Evolutionary conservation across 2,329 filamentous ascomycete genomes (phyloP).

Genomic region (Aureobasidium sp.): DNA sequence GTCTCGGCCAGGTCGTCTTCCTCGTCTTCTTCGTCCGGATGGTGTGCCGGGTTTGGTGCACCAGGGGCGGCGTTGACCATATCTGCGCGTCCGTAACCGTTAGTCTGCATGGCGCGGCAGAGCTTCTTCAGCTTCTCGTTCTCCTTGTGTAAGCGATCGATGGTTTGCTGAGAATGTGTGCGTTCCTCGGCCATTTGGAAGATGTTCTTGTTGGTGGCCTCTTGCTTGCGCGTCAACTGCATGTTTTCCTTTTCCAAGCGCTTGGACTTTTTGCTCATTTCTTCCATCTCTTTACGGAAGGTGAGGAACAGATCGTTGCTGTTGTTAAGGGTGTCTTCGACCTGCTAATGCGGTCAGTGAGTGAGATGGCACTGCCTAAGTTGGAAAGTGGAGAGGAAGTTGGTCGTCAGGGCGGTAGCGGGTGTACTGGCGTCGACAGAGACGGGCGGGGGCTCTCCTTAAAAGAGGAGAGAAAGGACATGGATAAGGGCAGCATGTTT

Average conservation of each 20-base stretch:
- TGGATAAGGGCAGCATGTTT: constrained; percentile 10
- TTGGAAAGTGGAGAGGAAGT: not conserved
- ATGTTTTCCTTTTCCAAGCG: constrained; percentile 95
- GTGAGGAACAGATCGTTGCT: constrained; percentile 96
- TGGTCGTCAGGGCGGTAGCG: not conserved
- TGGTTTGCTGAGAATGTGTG: constrained; percentile 62
- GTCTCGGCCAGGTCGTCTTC: constrained; percentile 38
- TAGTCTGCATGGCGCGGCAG: constrained; percentile 92
- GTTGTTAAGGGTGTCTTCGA: constrained; percentile 97
- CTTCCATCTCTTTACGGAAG: constrained; percentile 98
- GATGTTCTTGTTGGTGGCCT: constrained; percentile 88
- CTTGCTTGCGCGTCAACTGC: constrained; percentile 82
- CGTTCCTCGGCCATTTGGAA: constrained; percentile 96
- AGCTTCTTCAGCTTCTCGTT: constrained; percentile 88
- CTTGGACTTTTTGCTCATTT: constrained; percentile 99
- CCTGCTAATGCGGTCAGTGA: constrained; percentile 53
- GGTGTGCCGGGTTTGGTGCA: constrained; percentile 15
- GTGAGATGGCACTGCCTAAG: constrained; percentile 14
- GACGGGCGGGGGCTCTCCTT: not conserved
- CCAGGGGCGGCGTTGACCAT: constrained; percentile 16
- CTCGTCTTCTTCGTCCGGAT: constrained; percentile 21
- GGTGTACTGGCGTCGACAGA: not conserved
- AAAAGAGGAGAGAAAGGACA: not conserved
- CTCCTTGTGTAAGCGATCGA: constrained; percentile 74
- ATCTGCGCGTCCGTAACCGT: constrained; percentile 58